Evolutionary conservation across 2,329 filamentous ascomycete species (phyloP), one percentile per base, ranked within the genome.

Genomic region (Phoma sp.): DNA sequence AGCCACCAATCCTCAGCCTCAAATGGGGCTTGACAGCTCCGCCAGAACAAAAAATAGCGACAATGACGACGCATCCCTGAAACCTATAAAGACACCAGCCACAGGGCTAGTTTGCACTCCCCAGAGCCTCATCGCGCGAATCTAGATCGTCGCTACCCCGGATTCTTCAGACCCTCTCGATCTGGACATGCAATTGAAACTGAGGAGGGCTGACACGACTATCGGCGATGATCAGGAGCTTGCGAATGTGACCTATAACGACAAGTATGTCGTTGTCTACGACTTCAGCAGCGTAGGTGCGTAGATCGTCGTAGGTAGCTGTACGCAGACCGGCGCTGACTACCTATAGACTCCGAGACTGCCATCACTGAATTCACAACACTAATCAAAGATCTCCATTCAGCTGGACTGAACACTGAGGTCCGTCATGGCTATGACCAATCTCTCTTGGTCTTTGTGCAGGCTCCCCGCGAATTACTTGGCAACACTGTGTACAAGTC

Each of bases 261-360:
- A 72, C 52, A 70, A 70, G 43, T 73, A 71, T 58, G 65, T 72
- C 22, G 45, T 72, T 2, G 65, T 68, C 8, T 72, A 71, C 51
- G 62, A 73, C 33, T 73, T 66, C 43, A 56, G 59, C 27, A 55
- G 57, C 14, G 30, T 65, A 43, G 65, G 68, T 72, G 47, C n/a
- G 68, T 66, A 25, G 27, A 42, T 23, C 7, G 5, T n/a, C 23
- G 14, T 29, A 4, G 4, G 13, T 5, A 0, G 4, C 6, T 1
- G 4, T 18, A 18, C 18, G 18, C 7, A 18, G 7, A 22, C 7
- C 9, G 11, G n/a, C 22, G 32, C 47, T 53, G 33, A 52, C 4
- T 32, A 24, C 35, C 5, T 24, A 3, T 14, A 70, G 68, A 68
- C 35, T 39, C 50, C 10, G 54, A 59, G 2, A 58, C 52, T 13